These are phyloP conservation scores for Fraxinus paxiana DNA, from an alignment of 305 asterid species.

Conservation along the genomic window DNA sequence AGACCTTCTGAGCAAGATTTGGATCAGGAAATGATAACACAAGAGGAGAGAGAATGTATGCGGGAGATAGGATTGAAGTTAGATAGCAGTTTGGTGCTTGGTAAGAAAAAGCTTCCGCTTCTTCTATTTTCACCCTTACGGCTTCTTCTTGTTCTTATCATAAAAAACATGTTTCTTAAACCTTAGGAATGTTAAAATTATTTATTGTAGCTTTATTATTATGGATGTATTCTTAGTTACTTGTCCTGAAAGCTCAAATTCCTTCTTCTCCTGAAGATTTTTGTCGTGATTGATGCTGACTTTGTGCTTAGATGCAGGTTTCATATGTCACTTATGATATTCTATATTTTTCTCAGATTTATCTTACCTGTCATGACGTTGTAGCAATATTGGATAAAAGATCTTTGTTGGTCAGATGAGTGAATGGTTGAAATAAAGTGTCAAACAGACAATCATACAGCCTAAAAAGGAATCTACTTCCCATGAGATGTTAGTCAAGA, in stretches of 20 bases:
- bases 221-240: neutral
- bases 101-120: constrained; percentile 39
- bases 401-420: neutral
- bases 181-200: neutral
- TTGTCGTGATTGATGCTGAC: neutral
- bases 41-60: constrained; percentile 72
- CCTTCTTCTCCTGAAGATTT: neutral
- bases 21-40: constrained; percentile 67
- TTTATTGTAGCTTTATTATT: neutral
- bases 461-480: neutral
- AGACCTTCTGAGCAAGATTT: constrained; percentile 46
- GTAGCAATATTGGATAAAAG: neutral
- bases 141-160: neutral
- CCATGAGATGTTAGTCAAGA: neutral
- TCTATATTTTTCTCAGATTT: neutral
- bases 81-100: constrained; percentile 71
- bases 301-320: neutral
- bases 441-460: neutral
- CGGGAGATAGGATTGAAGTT: constrained; percentile 62
- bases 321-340: neutral
- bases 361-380: neutral
- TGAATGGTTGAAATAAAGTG: neutral
- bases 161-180: constrained; percentile 1
- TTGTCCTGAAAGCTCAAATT: neutral
- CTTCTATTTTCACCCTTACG: neutral